Conservation (phyloP, 345 rosid genomes). For the Hypericum perforatum region DNA sequence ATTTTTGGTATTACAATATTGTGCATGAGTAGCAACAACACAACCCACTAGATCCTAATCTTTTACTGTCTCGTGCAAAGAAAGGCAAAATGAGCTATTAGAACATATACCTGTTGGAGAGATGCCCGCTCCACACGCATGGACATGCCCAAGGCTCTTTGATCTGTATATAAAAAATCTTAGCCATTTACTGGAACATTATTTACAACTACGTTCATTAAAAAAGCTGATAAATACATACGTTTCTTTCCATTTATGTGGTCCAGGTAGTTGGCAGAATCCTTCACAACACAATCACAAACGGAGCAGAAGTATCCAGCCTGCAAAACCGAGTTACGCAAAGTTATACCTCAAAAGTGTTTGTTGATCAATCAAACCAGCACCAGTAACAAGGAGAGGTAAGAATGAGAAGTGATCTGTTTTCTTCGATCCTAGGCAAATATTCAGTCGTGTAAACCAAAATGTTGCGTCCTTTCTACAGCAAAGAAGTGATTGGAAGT, state of each 20-base stretch:
- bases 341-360: not conserved
- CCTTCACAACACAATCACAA: constrained; percentile 96
- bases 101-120: constrained; percentile 54
- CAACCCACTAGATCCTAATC: no score
- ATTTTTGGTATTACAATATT: no score
- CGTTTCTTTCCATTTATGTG: constrained; percentile 99
- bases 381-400: not conserved
- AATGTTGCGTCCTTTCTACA: no score
- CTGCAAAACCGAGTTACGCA: constrained; percentile 27
- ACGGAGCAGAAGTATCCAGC: constrained; percentile 95
- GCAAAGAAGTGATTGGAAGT: no score
- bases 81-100: constrained; percentile 1
- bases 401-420: not conserved
- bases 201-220: not conserved
- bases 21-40: no score
- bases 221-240: constrained; percentile 19
- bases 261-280: constrained; percentile 97
- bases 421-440: not conserved
- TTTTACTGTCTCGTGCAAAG: not conserved
- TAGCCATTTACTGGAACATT: constrained; percentile 8
- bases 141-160: constrained; percentile 97
- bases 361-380: no score
- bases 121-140: constrained; percentile 94
- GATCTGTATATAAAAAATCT: constrained; percentile 43
- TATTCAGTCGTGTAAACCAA: not conserved